Evolutionary conservation across 164 flowering plant species (phyloP).

Genomic region (Taxillus chinensis): DNA sequence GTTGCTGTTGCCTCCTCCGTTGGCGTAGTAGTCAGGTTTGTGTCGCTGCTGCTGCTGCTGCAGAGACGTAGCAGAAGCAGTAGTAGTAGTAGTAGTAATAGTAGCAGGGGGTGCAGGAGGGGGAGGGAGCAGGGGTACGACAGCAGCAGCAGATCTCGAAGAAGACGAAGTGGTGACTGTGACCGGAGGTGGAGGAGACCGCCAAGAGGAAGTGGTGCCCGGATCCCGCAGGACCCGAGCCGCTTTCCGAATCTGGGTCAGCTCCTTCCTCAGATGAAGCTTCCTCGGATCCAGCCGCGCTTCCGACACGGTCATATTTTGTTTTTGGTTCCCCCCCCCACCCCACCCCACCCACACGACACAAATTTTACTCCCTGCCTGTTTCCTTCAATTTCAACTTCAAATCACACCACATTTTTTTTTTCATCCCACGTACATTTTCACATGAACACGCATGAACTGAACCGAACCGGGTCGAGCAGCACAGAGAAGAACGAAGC

Average conservation of each 20-base stretch:
- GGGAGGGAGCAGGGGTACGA: too few relatives aligned
- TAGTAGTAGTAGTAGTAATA: conserved; percentile 7
- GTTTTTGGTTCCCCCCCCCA: neutral
- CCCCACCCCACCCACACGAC: too few relatives aligned
- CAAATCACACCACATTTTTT: too few relatives aligned
- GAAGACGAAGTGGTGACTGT: conserved; percentile 9
- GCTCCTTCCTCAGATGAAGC: conserved; percentile 76
- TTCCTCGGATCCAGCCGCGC: conserved; percentile 41
- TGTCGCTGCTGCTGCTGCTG: too few relatives aligned
- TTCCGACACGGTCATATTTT: neutral
- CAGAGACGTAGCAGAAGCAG: conserved; percentile 15
- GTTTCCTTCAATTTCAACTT: too few relatives aligned
- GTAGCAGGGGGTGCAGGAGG: neutral
- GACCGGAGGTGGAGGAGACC: conserved; percentile 42
- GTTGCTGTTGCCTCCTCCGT: too few relatives aligned
- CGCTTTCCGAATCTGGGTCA: conserved; percentile 80
- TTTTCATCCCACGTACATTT: too few relatives aligned
- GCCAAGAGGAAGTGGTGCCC: conserved; percentile 82
- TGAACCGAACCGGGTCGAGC: too few relatives aligned
- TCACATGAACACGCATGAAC: too few relatives aligned
- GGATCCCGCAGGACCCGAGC: conserved; percentile 80
- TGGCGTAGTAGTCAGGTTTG: too few relatives aligned
- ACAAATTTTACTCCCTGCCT: too few relatives aligned
- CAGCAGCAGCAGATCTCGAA: conserved; percentile 34
- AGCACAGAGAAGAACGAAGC: too few relatives aligned